phyloP scores from a whole-genome alignment of 257 asterid genomes.

The Verbena officinalis region DNA sequence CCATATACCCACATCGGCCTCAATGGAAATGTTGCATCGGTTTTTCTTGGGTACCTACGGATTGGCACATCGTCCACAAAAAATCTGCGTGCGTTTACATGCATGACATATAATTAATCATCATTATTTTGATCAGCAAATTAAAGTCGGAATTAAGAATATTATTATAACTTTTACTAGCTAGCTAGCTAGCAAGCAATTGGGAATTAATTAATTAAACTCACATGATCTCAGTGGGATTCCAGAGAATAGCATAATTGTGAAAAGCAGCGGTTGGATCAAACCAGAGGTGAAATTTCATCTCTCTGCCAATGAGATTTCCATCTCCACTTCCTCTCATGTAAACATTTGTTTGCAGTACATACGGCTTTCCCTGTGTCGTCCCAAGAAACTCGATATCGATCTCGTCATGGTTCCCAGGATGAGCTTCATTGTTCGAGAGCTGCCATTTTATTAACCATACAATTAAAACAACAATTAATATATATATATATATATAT shows the following conservation, averaged over 20 bases:
- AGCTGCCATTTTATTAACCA: constrained; percentile 49
- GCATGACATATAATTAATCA: neutral
- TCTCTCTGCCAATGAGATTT: constrained; percentile 71
- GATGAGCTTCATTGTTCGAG: constrained; percentile 65
- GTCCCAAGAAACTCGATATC: constrained; percentile 90
- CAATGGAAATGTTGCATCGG: constrained; percentile 72
- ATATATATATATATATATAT: too few species aligned
- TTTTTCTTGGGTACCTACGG: constrained; percentile 71
- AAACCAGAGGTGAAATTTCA: constrained; percentile 85
- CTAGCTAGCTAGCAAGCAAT: too few species aligned
- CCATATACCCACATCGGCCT: constrained; percentile 82
- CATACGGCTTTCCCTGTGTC: constrained; percentile 69
- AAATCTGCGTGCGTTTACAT: constrained; percentile 66
- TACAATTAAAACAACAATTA: too few species aligned
- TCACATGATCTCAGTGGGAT: constrained; percentile 74
- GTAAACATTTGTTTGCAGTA: constrained; percentile 82
- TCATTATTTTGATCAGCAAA: too few species aligned
- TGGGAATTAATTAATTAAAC: too few species aligned
- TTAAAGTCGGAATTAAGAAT: too few species aligned
- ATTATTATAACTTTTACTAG: too few species aligned
- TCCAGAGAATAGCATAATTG: constrained; percentile 83
- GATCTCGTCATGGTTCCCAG: constrained; percentile 84
- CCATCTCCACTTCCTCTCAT: constrained; percentile 87
- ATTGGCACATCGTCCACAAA: constrained; percentile 88
- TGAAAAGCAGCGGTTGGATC: constrained; percentile 77